Percentiles rank a stretch among this genome's conserved stretches.
Evolutionary conservation across 73 alveolate genomes (phyloP).

Genomic region (Paramecium tetraurelia): DNA sequence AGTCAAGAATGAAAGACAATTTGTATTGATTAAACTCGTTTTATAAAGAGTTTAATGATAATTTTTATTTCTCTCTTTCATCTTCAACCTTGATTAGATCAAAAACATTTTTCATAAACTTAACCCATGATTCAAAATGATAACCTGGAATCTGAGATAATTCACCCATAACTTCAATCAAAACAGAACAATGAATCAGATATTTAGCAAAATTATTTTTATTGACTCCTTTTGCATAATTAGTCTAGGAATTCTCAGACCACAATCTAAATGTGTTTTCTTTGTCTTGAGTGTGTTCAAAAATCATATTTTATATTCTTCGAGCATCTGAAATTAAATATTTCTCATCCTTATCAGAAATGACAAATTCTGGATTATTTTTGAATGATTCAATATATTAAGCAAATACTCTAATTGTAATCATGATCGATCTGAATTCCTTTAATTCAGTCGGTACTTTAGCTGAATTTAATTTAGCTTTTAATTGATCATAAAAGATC

Average conservation of each 20-base stretch:
- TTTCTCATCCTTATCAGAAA: background rate
- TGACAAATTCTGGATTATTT: background rate
- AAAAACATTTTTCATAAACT: background rate
- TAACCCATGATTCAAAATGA: constrained; percentile 28
- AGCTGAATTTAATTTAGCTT: background rate
- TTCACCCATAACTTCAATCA: background rate
- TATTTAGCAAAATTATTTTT: background rate
- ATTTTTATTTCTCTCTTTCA: background rate
- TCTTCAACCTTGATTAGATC: background rate
- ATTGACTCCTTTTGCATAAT: constrained; percentile 25
- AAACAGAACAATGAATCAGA: background rate
- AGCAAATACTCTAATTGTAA: background rate
- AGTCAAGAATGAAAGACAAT: background rate
- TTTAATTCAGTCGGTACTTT: background rate
- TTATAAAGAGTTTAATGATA: background rate
- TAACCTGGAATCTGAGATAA: background rate
- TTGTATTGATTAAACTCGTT: background rate
- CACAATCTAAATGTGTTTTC: background rate
- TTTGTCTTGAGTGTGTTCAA: background rate
- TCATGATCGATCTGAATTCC: background rate
- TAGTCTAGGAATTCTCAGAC: background rate
- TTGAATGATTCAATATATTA: background rate
- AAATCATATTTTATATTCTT: background rate
- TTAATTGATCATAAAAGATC: background rate
- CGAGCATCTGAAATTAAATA: background rate